Percentiles rank a stretch among this genome's conserved stretches.
Evolutionary conservation across 805 yeast genomes (phyloP).

Genomic region (Candida manassasensis): DNA sequence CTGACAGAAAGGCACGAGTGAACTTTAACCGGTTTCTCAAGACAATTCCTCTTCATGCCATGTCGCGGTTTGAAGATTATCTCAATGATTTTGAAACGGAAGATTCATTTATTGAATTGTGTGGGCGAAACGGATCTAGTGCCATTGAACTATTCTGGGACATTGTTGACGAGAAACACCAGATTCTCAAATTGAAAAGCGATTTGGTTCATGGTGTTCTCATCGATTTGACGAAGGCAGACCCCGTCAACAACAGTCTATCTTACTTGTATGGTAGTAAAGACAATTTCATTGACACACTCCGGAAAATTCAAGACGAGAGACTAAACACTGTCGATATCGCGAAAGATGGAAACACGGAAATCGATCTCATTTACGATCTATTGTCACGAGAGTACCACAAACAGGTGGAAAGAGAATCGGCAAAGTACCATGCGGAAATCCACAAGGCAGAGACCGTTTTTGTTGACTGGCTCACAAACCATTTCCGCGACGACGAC

Average conservation of each 20-base stretch:
- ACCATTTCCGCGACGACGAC: slow-evolving; percentile 2
- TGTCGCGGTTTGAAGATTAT: slow-evolving; percentile 55
- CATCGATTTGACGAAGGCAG: slow-evolving; percentile 21
- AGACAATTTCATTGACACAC: slow-evolving; percentile 15
- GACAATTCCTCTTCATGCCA: slow-evolving; percentile 36
- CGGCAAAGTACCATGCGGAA: slow-evolving; percentile 9
- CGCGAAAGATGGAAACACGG: slow-evolving; percentile 14
- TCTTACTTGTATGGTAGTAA: slow-evolving; percentile 5
- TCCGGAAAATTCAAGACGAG: slow-evolving; percentile 24
- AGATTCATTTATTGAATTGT: slow-evolving; percentile 50
- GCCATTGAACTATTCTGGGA: slow-evolving; percentile 79
- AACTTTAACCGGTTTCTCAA: slow-evolving; percentile 47
- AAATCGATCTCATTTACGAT: slow-evolving; percentile 24
- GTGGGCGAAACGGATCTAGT: slow-evolving; percentile 76
- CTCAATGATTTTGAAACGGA: slow-evolving; percentile 49
- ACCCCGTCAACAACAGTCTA: slow-evolving; percentile 11
- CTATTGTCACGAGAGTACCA: slow-evolving; percentile 21
- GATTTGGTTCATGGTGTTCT: slow-evolving; percentile 54
- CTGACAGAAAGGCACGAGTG: slow-evolving; percentile 65
- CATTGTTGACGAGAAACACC: slow-evolving; percentile 56
- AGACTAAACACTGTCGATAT: slow-evolving; percentile 22
- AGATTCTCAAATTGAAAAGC: slow-evolving; percentile 51
- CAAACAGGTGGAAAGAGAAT: slow-evolving; percentile 11
- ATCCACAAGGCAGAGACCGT: slow-evolving; percentile 8
- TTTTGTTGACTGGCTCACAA: slow-evolving; percentile 14